Percentiles rank a stretch among this genome's conserved stretches.
Evolutionary conservation across 2,329 filamentous ascomycete species (phyloP).

Genomic region (Neonectria hederae): DNA sequence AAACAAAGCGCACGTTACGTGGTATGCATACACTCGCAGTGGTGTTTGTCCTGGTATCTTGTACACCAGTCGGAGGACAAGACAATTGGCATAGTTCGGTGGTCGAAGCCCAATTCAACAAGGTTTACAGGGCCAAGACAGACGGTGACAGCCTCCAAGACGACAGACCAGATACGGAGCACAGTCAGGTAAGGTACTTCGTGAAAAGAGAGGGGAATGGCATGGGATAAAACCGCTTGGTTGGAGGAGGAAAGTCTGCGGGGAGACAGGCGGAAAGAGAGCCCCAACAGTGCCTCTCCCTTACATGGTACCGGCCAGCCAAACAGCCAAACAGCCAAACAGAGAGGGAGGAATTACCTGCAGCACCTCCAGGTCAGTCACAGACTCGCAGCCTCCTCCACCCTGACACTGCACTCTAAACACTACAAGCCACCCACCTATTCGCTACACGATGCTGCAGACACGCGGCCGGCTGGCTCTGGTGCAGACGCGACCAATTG

Average conservation of each 20-base stretch:
- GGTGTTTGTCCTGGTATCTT: slow-evolving; percentile 2
- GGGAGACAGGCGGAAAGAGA: slow-evolving; percentile 12
- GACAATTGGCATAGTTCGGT: not conserved
- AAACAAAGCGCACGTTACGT: not conserved
- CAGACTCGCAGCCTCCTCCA: slow-evolving; percentile 16
- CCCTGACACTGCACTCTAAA: slow-evolving; percentile 7
- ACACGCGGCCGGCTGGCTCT: slow-evolving; percentile 25
- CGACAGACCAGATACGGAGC: not conserved
- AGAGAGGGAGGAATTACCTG: slow-evolving; percentile 18
- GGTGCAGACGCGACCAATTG: slow-evolving; percentile 14
- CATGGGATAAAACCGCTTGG: slow-evolving; percentile 11
- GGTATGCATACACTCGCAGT: slow-evolving; percentile 2
- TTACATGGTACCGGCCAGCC: too few relatives aligned
- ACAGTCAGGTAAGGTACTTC: not conserved
- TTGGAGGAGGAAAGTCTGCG: slow-evolving; percentile 11
- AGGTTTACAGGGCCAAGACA: slow-evolving; percentile 20
- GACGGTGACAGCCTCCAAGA: slow-evolving; percentile 1
- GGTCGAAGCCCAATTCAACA: slow-evolving; percentile 11
- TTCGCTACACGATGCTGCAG: slow-evolving; percentile 15
- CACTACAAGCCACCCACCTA: slow-evolving; percentile 7
- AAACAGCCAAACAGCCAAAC: slow-evolving; percentile 18
- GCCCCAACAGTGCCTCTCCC: slow-evolving; percentile 8
- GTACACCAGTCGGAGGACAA: slow-evolving; percentile 5
- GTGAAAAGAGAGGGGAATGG: slow-evolving; percentile 8
- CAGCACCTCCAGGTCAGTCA: slow-evolving; percentile 12